Evolutionary conservation across 2,329 filamentous ascomycete species (phyloP), one percentile per base, ranked within the genome.

Genomic region (Colletotrichum musae): DNA sequence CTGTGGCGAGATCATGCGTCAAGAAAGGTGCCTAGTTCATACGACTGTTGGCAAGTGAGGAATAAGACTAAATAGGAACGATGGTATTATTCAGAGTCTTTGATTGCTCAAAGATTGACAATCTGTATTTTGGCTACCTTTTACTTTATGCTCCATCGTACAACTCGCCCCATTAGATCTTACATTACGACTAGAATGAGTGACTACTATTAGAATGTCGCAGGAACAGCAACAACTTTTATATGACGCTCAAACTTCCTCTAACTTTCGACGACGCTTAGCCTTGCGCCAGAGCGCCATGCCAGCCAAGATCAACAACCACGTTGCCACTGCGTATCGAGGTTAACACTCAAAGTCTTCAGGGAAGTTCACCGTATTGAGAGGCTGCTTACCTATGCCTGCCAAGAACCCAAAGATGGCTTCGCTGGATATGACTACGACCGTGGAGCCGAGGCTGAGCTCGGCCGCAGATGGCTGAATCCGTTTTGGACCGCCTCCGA

Each of bases 321-420:
- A 58, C 2, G 56, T 58, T 12, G 56, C 41, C 41, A 58, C 56
- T 58, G 18, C 3, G 47, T 58, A 13, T 28, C 15, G 9, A 58
- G 7, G 24, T 28, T 24, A 28, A 4, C 21, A 36, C 4, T 1
- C 13, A 24, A 4, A 24, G 21, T 4, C 21, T 24, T 24, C 2
- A 24, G 21, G 21, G 21, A 24, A 3, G 21, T 24, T 24, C 3
- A 24, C 21, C 21, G 21, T 3, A 24, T 4, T 24, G 21, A 2
- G 21, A 24, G 21, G 21, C 21, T 9, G 26, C 56, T 18, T 26
- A 47, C 56, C 56, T n/a, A 58, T 58, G 13, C 56, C 56, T 6
- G 56, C 56, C 56, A 58, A 47, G 24, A 58, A 58, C 6, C 56
- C 56, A 26, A 58, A 58, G 43, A 58, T 58, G 24, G 56, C 56